phyloP scores from a whole-genome alignment of 148 eudicot genomes.

The Rhododendron mucronatum region DNA sequence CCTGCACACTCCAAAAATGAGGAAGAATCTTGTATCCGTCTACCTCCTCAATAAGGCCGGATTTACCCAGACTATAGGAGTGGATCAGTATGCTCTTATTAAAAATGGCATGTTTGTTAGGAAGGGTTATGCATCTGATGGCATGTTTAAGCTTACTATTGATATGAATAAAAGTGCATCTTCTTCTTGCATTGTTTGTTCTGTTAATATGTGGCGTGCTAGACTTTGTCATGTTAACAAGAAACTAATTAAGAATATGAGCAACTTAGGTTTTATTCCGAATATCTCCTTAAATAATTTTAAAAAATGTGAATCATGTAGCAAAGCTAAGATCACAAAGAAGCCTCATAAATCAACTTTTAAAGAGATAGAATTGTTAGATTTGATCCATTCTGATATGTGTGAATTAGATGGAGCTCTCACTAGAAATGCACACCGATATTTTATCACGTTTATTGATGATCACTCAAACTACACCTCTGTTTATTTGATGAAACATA shows the following conservation, averaged over 20 bases:
- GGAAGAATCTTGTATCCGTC: neutral
- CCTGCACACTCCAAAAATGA: neutral
- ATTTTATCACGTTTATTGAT: too few species aligned
- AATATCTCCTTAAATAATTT: neutral
- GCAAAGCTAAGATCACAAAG: conserved; percentile 2
- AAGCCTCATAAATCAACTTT: neutral
- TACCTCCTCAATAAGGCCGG: neutral
- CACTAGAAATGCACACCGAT: neutral
- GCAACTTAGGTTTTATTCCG: too few species aligned
- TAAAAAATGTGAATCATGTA: conserved; percentile 7
- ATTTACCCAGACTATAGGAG: neutral
- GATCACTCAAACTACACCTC: too few species aligned
- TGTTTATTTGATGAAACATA: neutral
- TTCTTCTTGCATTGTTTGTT: neutral
- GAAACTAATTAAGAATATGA: too few species aligned
- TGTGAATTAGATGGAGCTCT: neutral
- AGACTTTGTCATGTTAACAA: too few species aligned
- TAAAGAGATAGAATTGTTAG: neutral
- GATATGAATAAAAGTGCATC: conserved; percentile 6
- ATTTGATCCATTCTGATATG: neutral
- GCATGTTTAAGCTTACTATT: neutral
- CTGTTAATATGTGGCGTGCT: neutral
- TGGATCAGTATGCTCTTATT: neutral
- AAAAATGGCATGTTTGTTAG: too few species aligned
- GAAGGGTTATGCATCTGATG: too few species aligned